phyloP scores from a whole-genome alignment of 768 basidiomycete species.

The Phanerochaete sordida region DNA sequence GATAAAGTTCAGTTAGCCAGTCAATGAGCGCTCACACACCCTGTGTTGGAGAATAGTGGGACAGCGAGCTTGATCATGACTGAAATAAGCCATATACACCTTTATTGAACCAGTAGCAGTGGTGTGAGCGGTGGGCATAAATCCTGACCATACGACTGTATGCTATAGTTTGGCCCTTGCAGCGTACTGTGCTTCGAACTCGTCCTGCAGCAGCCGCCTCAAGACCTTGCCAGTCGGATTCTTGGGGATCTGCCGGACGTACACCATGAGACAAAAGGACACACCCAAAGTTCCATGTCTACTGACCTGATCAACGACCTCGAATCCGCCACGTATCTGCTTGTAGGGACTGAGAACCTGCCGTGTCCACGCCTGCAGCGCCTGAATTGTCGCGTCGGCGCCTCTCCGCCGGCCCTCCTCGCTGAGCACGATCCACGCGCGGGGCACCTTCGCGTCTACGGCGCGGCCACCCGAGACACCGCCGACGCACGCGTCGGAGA shows the following conservation, averaged over 20 bases:
- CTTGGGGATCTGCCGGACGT: slow-evolving; percentile 59
- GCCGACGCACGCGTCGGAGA: slow-evolving; percentile 66
- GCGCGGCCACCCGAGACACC: slow-evolving; percentile 73
- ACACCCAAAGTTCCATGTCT: not conserved
- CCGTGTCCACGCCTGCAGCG: slow-evolving; percentile 58
- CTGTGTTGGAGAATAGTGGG: too few relatives aligned
- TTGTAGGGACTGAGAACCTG: slow-evolving; percentile 70
- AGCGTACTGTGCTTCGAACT: slow-evolving; percentile 19
- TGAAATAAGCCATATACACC: too few relatives aligned
- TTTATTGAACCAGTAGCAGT: too few relatives aligned
- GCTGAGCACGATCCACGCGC: slow-evolving; percentile 76
- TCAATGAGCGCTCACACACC: too few relatives aligned
- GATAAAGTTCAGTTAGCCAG: too few relatives aligned
- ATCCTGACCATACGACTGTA: too few relatives aligned
- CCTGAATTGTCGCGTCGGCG: slow-evolving; percentile 33
- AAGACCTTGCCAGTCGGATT: slow-evolving; percentile 71
- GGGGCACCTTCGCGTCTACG: slow-evolving; percentile 68
- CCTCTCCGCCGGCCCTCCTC: slow-evolving; percentile 49
- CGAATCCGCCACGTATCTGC: slow-evolving; percentile 74
- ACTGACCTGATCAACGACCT: slow-evolving; percentile 58
- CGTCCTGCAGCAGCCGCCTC: slow-evolving; percentile 57
- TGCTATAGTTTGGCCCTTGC: slow-evolving; percentile 8
- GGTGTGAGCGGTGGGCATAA: too few relatives aligned
- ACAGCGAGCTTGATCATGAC: too few relatives aligned
- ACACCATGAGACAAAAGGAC: not conserved